phyloP scores from a whole-genome alignment of 352 stramenopile genomes.

The Blastocystis sp. region DNA sequence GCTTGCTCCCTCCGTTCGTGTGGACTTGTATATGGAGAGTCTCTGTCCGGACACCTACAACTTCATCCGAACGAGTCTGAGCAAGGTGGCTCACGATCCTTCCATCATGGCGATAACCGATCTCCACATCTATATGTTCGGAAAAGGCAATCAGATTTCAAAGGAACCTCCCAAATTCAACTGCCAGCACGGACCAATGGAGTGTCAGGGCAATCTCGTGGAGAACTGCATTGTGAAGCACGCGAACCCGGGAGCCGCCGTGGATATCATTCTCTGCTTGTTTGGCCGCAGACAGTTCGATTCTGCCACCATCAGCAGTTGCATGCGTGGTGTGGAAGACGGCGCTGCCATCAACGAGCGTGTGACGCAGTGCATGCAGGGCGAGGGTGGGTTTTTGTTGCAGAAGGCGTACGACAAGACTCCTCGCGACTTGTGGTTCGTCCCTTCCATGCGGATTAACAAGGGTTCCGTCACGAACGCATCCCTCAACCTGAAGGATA shows the following conservation, averaged over 20 bases:
- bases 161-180: conserved; percentile 1
- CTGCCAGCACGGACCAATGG: conserved; percentile 41
- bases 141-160: neutral
- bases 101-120: conserved; percentile 37
- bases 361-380: conserved; percentile 31
- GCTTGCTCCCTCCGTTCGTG: neutral
- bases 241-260: neutral
- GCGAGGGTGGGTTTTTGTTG: conserved; percentile 17
- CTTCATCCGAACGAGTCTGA: conserved; percentile 32
- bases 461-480: neutral
- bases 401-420: conserved; percentile 46
- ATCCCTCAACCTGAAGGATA: conserved; percentile 37
- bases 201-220: conserved; percentile 52
- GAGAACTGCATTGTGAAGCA: conserved; percentile 47
- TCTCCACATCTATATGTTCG: conserved; percentile 46
- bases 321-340: neutral
- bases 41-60: conserved; percentile 42
- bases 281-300: neutral
- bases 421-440: neutral
- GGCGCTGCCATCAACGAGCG: neutral
- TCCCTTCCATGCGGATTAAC: conserved; percentile 53
- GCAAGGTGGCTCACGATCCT: conserved; percentile 46
- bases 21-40: conserved; percentile 54
- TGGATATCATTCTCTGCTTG: conserved; percentile 26
- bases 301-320: neutral